Conservation (phyloP, 148 eudicot species). For the Arctostaphylos glauca region DNA sequence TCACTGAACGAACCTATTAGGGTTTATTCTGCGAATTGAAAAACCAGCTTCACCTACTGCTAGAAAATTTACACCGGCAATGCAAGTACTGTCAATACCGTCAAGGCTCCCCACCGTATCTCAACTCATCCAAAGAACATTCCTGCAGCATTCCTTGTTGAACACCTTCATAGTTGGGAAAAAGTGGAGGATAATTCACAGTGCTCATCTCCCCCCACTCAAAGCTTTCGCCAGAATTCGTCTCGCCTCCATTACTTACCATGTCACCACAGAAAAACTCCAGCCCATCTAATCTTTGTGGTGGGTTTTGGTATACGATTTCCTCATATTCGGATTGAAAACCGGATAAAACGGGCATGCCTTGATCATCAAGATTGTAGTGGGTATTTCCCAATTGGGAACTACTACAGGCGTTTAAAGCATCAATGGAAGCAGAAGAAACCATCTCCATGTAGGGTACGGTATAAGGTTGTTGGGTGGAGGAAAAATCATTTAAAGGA, state of each 20-base stretch:
- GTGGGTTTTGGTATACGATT: conserved; percentile 38
- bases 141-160: conserved; percentile 28
- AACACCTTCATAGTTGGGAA: conserved; percentile 23
- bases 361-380: not conserved
- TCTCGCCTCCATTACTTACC: conserved; percentile 12
- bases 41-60: conserved; percentile 4
- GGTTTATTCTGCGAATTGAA: conserved; percentile 11
- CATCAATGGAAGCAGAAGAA: conserved; percentile 16
- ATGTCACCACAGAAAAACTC: conserved; percentile 51
- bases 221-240: conserved; percentile 15
- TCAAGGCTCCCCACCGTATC: conserved; percentile 3
- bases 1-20: conserved; percentile 17
- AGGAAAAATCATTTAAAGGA: conserved; percentile 6
- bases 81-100: not conserved
- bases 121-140: conserved; percentile 29
- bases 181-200: conserved; percentile 28
- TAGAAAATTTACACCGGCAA: conserved; percentile 25
- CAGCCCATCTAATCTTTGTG: conserved; percentile 37
- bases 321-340: conserved; percentile 39
- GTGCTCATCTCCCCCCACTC: conserved; percentile 50
- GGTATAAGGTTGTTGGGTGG: conserved; percentile 10
- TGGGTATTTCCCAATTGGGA: conserved; percentile 1
- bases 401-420: not conserved
- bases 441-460: conserved; percentile 2
- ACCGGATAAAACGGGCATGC: conserved; percentile 9